Evolutionary conservation across 441 rosid genomes (phyloP).

Genomic region (Syzygium syzygioides): DNA sequence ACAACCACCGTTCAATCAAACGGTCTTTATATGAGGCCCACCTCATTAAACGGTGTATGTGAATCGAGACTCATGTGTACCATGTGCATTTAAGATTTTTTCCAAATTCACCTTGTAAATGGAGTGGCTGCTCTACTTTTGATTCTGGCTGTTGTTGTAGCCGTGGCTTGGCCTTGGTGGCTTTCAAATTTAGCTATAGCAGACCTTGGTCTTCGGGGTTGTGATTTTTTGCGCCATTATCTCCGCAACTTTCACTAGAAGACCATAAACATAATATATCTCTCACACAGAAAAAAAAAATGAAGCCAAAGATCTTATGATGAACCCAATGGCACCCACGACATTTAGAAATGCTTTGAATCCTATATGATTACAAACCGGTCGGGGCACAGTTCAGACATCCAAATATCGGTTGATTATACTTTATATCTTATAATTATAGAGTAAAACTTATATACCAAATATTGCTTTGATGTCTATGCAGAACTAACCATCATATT

Average conservation of each 20-base stretch:
- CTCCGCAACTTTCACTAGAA: background rate
- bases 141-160: background rate
- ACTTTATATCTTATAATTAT: too few species aligned
- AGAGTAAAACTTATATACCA: too few species aligned
- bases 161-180: background rate
- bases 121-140: background rate
- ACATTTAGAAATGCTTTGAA: background rate
- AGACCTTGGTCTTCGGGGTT: background rate
- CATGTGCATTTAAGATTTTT: background rate
- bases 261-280: background rate
- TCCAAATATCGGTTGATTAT: background rate
- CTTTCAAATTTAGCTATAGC: background rate
- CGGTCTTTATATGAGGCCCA: background rate
- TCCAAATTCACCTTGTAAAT: background rate
- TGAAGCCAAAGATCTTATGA: too few species aligned
- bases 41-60: background rate
- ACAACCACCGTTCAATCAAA: background rate
- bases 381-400: background rate
- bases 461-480: too few species aligned
- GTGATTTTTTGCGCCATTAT: background rate
- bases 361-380: background rate
- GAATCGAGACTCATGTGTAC: background rate
- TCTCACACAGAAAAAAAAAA: background rate
- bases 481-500: too few species aligned
- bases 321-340: background rate